phyloP scores from a whole-genome alignment of 176 grass and related monocot species.

The Poa pratensis region DNA sequence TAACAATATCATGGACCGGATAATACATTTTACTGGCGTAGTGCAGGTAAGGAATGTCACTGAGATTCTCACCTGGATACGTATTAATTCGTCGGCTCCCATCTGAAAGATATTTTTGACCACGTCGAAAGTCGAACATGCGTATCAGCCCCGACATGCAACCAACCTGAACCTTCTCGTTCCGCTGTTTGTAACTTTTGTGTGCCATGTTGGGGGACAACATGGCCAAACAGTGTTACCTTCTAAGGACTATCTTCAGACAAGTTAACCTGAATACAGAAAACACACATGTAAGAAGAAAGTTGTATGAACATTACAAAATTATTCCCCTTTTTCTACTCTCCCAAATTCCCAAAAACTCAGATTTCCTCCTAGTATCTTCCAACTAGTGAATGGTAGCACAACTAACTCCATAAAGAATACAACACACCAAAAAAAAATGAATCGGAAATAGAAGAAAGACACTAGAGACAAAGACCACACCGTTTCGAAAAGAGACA shows the following conservation, averaged over 20 bases:
- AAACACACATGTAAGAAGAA: constrained; percentile 35
- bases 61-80: constrained; percentile 53
- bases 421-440: not conserved
- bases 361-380: constrained; percentile 22
- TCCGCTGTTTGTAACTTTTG: constrained; percentile 45
- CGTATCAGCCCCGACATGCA: constrained; percentile 80
- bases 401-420: constrained; percentile 27
- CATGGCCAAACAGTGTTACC: constrained; percentile 36
- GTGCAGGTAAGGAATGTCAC: constrained; percentile 21
- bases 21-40: constrained; percentile 31
- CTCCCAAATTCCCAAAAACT: constrained; percentile 24
- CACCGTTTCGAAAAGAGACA: no score
- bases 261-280: constrained; percentile 41
- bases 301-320: not conserved
- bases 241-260: constrained; percentile 26
- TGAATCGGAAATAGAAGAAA: constrained; percentile 23
- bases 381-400: constrained; percentile 19
- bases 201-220: constrained; percentile 64
- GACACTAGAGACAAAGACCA: constrained; percentile 2
- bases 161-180: constrained; percentile 53
- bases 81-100: constrained; percentile 37
- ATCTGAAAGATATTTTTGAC: constrained; percentile 81
- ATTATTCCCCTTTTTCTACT: not conserved
- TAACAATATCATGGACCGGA: constrained; percentile 19
- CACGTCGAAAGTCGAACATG: constrained; percentile 75